These are phyloP conservation scores for Paxillus involutus DNA, from an alignment of 768 basidiomycete genomes.

Conservation along the genomic window DNA sequence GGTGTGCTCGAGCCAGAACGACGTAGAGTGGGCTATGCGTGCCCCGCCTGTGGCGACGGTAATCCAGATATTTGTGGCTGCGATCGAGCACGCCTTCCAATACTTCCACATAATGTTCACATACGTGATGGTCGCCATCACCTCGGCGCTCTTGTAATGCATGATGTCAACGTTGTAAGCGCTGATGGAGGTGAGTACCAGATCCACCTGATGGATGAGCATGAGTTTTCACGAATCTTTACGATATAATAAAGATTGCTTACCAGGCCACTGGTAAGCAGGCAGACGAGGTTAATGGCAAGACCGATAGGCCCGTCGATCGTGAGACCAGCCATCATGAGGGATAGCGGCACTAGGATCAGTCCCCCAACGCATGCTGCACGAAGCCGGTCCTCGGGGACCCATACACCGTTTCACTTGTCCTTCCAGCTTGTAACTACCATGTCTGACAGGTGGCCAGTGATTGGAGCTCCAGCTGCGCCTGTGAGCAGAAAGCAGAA, in stretches of 20 bases:
- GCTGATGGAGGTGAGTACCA: conserved; percentile 52
- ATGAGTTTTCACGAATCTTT: neutral
- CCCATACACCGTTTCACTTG: conserved; percentile 54
- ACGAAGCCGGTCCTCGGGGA: conserved; percentile 68
- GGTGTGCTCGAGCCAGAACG: conserved; percentile 1
- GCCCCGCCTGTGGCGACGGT: conserved; percentile 14
- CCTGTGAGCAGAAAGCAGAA: neutral
- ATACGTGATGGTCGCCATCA: conserved; percentile 56
- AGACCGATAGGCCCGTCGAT: conserved; percentile 52
- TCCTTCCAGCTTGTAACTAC: conserved; percentile 48
- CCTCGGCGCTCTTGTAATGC: conserved; percentile 60
- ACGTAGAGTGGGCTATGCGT: neutral
- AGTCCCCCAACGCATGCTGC: conserved; percentile 47
- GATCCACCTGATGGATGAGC: conserved; percentile 44
- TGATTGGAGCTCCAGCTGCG: conserved; percentile 58
- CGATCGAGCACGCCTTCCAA: neutral
- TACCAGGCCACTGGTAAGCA: conserved; percentile 67
- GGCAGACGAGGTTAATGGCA: conserved; percentile 46
- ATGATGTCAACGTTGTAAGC: conserved; percentile 63
- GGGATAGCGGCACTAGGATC: conserved; percentile 52
- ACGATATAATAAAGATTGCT: conserved; percentile 13
- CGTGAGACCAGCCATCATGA: conserved; percentile 46
- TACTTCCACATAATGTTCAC: conserved; percentile 14
- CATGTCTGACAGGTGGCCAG: conserved; percentile 58
- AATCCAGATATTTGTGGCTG: conserved; percentile 1